Evolutionary conservation across 805 yeast genomes (phyloP), one percentile per base, ranked within the genome.

Genomic region (Candida saitoana): DNA sequence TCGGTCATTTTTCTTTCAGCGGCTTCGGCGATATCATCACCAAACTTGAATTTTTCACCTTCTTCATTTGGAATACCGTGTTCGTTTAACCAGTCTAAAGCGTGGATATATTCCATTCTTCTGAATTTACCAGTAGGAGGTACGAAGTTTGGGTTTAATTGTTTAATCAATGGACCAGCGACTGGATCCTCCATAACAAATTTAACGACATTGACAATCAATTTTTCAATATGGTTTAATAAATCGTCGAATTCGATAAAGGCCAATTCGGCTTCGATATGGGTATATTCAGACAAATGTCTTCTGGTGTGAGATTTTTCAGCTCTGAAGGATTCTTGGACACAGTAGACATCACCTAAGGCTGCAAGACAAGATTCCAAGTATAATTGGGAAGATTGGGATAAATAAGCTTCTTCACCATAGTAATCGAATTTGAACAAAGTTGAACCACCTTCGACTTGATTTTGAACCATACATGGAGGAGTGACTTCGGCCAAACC

Each of bases 1-100:
- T 93, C 99, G 25, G 96, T 88, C 99, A 93, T 93, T 68, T 84
- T 87, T 65, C 99, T 86, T 77, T 93, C 99, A 45, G 97, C 99
- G 43, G 99, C 99, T 73, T 93, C 99, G 47, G 98, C 97, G 50
- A 93, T 93, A 65, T 93, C 99, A 62, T 93, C 99, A 65, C 99
- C 99, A 54, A 93, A 93, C 69, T 84, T 79, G 82, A 91, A 93
- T 53, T 74, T 71, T 62, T 88, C 85, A 49, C 93, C 97, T 9
- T 91, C 96, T 73, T 93, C 99, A 78, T 91, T 93, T 58, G 82
- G 82, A 57, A 95, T 80, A 41, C 84, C 91, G 69, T 91, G 88
- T 69, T 90, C 97, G 78, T 88, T 87, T 68, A 93, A 82, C 98
- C 99, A 93, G 27, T 82, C 87, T 54, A 93, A 75, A 20, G 99